Percentiles rank a stretch among this genome's conserved stretches.
Evolutionary conservation across 495 filamentous ascomycete species (phyloP).

Genomic region (Hyaloscypha finlandica): DNA sequence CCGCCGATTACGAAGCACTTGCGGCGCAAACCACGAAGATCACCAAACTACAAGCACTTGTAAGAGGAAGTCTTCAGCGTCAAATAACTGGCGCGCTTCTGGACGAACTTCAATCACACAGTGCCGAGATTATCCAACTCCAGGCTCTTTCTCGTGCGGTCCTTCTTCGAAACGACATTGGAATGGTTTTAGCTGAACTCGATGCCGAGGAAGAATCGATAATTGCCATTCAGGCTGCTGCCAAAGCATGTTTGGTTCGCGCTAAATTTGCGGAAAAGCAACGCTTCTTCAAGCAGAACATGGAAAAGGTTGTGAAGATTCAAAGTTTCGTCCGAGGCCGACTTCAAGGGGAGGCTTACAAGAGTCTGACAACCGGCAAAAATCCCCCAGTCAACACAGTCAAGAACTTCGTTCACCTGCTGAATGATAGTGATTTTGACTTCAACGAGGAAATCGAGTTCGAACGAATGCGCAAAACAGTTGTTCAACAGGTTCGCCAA

Average conservation of each 20-base stretch:
- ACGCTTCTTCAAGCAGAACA: constrained; percentile 88
- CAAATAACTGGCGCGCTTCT: constrained; percentile 52
- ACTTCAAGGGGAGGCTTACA: constrained; percentile 96
- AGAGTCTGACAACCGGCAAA: constrained; percentile 92
- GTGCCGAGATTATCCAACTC: constrained; percentile 59
- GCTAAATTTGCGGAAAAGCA: constrained; percentile 79
- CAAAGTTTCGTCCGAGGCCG: constrained; percentile 94
- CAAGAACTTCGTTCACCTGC: constrained; percentile 94
- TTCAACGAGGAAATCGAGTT: constrained; percentile 99
- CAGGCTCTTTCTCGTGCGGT: constrained; percentile 80
- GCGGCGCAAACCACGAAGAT: constrained; percentile 58
- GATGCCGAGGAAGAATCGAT: constrained; percentile 79
- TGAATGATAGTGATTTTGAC: constrained; percentile 98
- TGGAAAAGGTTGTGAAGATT: constrained; percentile 98
- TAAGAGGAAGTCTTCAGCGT: constrained; percentile 63
- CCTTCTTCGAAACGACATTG: constrained; percentile 71
- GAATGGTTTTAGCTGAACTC: constrained; percentile 67
- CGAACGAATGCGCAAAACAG: constrained; percentile 86
- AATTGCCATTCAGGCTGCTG: constrained; percentile 71
- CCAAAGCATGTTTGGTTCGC: constrained; percentile 73
- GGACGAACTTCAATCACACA: constrained; percentile 58
- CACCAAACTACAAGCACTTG: constrained; percentile 66
- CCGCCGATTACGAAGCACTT: constrained; percentile 57
- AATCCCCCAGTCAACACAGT: constrained; percentile 96
- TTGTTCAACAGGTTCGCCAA: constrained; percentile 94